Evolutionary conservation across 2,329 filamentous ascomycete species (phyloP), one percentile per base, ranked within the genome.

Genomic region (Claviceps humidiphila): DNA sequence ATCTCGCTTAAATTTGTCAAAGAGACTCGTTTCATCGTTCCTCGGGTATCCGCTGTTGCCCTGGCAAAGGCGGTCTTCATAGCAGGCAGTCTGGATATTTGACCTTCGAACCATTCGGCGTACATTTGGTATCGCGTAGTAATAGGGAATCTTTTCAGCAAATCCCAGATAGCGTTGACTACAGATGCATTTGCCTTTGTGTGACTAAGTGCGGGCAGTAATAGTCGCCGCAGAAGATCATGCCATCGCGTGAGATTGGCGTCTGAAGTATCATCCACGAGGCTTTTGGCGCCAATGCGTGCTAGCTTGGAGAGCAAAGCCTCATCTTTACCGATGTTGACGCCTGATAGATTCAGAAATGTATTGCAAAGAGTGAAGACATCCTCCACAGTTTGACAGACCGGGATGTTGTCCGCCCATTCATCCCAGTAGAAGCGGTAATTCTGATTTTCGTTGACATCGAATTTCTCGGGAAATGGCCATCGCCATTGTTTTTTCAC

Each of bases 391-490:
- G 76, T 86, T 64, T 95, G 90, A 63, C 93, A 98, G 20, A 95
- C 72, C 0, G 93, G 94, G 46, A 98, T 77, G 57, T 93, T 95
- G 67, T 97, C 91, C 2, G 83, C 77, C 93, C 93, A 98, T 59
- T 97, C 93, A 54, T 95, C 89, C 83, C 93, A 96, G 67, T 98
- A 98, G 64, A 94, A 97, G 38, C 86, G 81, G 65, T 96, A 97
- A 50, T 86, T 80, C n/a, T 78, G 76, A 20, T 84, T 83, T 58
- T 89, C 87, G 51, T 82, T 83, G 26, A 81, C 81, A 61, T 93
- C 87, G 57, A 77, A 77, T 58, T 81, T 83, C 59, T 95, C 90
- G 5, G 89, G 81, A 60, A 85, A 84, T 4, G 89, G 86, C 91
- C 91, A 96, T 55, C 87, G 80, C 57, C 93, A 73, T 16, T 80